Conservation (phyloP, 2,329 filamentous ascomycete genomes). For the Xylaria sp. region DNA sequence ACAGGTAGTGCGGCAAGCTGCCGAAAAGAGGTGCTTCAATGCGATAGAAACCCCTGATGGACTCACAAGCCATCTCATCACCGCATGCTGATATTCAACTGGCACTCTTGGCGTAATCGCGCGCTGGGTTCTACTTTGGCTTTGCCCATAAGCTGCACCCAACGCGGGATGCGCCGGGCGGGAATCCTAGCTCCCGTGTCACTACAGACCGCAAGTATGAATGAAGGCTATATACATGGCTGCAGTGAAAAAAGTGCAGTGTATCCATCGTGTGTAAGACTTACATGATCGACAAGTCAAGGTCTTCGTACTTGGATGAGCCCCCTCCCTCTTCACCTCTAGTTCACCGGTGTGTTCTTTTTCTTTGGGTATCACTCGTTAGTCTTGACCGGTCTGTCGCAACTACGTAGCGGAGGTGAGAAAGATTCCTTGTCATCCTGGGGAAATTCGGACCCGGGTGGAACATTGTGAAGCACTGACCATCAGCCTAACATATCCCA, state of each 20-base stretch:
- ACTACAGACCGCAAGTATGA: conserved; percentile 19
- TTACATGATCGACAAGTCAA: background rate
- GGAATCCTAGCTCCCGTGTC: conserved; percentile 17
- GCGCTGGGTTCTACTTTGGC: background rate
- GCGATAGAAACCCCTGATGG: conserved; percentile 1
- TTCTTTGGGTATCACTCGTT: background rate
- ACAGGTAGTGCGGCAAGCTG: background rate
- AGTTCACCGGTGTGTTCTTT: background rate
- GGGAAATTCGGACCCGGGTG: conserved; percentile 21
- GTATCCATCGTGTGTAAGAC: background rate
- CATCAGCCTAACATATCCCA: background rate
- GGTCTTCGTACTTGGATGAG: too few relatives aligned
- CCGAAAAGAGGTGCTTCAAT: conserved; percentile 12
- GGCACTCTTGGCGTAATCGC: conserved; percentile 7
- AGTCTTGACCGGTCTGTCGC: background rate
- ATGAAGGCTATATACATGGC: background rate
- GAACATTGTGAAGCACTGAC: conserved; percentile 13
- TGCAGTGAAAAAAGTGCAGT: background rate
- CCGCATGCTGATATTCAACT: background rate
- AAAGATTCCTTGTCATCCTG: background rate
- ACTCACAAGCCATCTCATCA: conserved; percentile 15
- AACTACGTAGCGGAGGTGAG: background rate
- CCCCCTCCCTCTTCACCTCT: conserved; percentile 7
- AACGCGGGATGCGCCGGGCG: conserved; percentile 21
- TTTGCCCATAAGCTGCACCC: conserved; percentile 9